Evolutionary conservation across 495 filamentous ascomycete genomes (phyloP).

Genomic region (Pyrenula massariospora): DNA sequence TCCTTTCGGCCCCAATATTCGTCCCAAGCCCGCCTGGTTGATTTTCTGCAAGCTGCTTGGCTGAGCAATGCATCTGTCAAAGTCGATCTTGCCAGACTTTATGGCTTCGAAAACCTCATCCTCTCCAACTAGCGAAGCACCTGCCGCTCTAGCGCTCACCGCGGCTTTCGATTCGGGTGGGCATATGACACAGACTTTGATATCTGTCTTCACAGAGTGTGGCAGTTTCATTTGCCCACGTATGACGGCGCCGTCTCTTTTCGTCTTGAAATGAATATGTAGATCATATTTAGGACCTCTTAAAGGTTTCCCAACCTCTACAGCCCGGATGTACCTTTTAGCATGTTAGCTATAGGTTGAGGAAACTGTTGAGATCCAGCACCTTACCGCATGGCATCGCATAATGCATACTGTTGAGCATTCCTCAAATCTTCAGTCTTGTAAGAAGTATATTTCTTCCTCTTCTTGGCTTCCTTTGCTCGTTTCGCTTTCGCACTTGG

Average conservation of each 20-base stretch:
- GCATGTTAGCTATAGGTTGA: neutral
- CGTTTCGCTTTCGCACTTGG: conserved; percentile 25
- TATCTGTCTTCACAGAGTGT: conserved; percentile 74
- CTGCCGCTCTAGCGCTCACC: conserved; percentile 57
- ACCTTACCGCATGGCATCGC: conserved; percentile 84
- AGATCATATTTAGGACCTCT: conserved; percentile 75
- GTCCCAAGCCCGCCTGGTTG: conserved; percentile 65
- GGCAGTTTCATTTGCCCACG: conserved; percentile 82
- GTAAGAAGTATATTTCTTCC: conserved; percentile 53
- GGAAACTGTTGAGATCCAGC: conserved; percentile 1
- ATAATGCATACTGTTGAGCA: conserved; percentile 62
- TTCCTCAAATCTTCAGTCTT: conserved; percentile 45
- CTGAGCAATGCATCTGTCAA: conserved; percentile 84
- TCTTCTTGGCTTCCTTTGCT: conserved; percentile 47
- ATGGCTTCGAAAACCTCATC: conserved; percentile 73
- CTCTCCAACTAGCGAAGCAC: conserved; percentile 74
- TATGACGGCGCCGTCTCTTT: conserved; percentile 72
- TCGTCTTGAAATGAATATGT: conserved; percentile 62
- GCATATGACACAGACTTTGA: conserved; percentile 79
- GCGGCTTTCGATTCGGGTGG: conserved; percentile 59
- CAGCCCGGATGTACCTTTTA: conserved; percentile 72
- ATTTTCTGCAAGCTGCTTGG: conserved; percentile 58
- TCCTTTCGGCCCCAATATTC: conserved; percentile 75
- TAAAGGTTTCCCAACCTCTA: conserved; percentile 76
- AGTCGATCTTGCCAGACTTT: conserved; percentile 62